These are phyloP conservation scores for Marvania coccoides DNA, from an alignment of 139 green algal species.

Conservation along the genomic window DNA sequence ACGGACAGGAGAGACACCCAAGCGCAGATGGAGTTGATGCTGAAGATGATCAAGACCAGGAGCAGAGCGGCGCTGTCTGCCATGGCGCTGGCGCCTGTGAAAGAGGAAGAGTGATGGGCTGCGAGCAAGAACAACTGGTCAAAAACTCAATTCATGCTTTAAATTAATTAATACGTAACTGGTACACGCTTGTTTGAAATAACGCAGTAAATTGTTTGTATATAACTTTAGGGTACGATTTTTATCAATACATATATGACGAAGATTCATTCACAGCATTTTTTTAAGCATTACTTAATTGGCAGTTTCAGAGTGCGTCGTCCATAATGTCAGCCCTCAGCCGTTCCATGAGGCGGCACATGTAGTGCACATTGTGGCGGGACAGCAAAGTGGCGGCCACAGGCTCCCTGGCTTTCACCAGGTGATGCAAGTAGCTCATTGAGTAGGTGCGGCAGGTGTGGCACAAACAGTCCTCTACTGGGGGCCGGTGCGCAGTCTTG, in stretches of 20 bases:
- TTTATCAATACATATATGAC: too few relatives aligned
- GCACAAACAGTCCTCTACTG: constrained; percentile 22
- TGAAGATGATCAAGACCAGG: background rate
- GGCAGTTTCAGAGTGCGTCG: constrained; percentile 26
- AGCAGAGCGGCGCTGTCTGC: background rate
- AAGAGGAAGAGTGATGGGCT: background rate
- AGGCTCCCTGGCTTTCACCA: constrained; percentile 47
- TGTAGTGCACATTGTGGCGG: constrained; percentile 50
- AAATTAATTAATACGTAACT: too few relatives aligned
- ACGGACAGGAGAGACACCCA: constrained; percentile 7
- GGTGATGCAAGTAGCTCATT: constrained; percentile 45
- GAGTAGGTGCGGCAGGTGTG: constrained; percentile 28
- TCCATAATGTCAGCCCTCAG: constrained; percentile 31
- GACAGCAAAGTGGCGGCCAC: constrained; percentile 24
- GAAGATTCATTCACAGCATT: too few relatives aligned
- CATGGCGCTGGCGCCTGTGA: background rate
- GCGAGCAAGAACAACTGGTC: too few relatives aligned
- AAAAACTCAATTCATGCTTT: too few relatives aligned
- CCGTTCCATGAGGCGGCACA: constrained; percentile 29
- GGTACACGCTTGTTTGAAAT: too few relatives aligned
- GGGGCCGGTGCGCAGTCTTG: constrained; percentile 11
- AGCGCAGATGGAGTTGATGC: background rate
- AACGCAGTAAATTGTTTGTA: too few relatives aligned
- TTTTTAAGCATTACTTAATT: background rate
- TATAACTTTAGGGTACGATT: too few relatives aligned